A percentile compares a stretch with the other conserved stretches of the same genome.
Evolutionary conservation across 169 alveolate species (phyloP).

Genomic region (Plasmodium fragile): DNA sequence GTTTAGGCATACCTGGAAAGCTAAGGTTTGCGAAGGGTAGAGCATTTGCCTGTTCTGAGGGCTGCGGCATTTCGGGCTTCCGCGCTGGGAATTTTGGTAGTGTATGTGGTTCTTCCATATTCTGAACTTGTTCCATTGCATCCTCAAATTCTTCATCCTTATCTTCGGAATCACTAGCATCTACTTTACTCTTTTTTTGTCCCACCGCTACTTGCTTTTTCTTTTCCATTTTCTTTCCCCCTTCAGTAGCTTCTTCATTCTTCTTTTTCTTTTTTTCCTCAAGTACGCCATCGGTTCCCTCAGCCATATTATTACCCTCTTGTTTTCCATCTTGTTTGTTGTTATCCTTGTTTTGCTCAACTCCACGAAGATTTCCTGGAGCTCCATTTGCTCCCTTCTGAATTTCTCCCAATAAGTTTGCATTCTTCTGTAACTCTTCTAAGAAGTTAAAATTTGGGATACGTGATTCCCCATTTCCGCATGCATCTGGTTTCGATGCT

Average conservation of each 20-base stretch:
- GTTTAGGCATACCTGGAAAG: background rate
- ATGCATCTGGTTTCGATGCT: background rate
- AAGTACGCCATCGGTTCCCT: background rate
- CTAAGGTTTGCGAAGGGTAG: background rate
- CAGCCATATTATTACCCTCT: background rate
- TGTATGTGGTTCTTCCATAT: background rate
- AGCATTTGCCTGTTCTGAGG: background rate
- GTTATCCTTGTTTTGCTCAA: background rate
- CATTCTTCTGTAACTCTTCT: conserved; percentile 11
- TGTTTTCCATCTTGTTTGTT: background rate
- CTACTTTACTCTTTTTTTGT: background rate
- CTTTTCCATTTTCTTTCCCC: background rate
- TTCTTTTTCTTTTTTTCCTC: background rate
- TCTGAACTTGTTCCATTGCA: background rate
- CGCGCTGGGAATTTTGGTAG: background rate
- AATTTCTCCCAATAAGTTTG: background rate
- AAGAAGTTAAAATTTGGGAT: background rate
- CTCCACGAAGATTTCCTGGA: conserved; percentile 8
- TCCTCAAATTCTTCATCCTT: conserved; percentile 9
- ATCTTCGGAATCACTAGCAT: background rate
- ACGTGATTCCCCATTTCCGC: background rate
- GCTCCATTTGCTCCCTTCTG: background rate
- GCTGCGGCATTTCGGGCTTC: background rate
- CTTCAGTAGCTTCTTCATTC: background rate
- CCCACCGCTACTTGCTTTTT: background rate